A percentile compares a stretch with the other conserved stretches of the same genome.
These are phyloP conservation scores for Nannochloropsis oceanica DNA, from an alignment of 108 stramenopile genomes.

Conservation along the genomic window DNA sequence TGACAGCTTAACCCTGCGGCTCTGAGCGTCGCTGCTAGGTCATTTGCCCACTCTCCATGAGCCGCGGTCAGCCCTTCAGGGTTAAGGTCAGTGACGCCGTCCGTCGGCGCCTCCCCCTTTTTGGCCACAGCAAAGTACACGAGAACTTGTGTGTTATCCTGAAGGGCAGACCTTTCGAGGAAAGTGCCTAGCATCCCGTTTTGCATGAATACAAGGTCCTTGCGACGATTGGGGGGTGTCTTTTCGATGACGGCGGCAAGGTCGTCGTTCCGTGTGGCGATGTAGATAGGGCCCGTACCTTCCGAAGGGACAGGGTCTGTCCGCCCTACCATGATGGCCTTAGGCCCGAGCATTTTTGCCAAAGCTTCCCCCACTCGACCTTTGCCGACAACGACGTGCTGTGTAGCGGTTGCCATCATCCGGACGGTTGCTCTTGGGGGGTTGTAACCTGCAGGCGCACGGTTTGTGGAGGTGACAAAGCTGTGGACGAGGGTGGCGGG, in stretches of 20 bases:
- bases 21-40: conserved; percentile 57
- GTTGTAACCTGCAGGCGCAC: background rate
- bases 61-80: conserved; percentile 77
- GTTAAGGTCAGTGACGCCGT: conserved; percentile 69
- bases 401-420: background rate
- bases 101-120: conserved; percentile 60
- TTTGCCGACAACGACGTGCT: background rate
- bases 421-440: background rate
- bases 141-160: conserved; percentile 52
- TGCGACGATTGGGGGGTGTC: conserved; percentile 50
- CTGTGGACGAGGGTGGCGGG: background rate
- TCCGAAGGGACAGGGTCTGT: background rate
- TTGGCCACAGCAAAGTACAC: conserved; percentile 67
- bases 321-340: background rate
- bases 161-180: conserved; percentile 47
- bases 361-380: background rate
- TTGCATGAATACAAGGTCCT: conserved; percentile 81
- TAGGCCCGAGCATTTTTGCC: background rate
- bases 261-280: conserved; percentile 79
- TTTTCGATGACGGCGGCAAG: conserved; percentile 58
- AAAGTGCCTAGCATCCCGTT: conserved; percentile 72
- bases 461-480: background rate
- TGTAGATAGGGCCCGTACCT: conserved; percentile 46
- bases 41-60: conserved; percentile 60
- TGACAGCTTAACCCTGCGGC: conserved; percentile 58